phyloP scores from a whole-genome alignment of 2,329 filamentous ascomycete genomes.

The Calonectria honghensis region DNA sequence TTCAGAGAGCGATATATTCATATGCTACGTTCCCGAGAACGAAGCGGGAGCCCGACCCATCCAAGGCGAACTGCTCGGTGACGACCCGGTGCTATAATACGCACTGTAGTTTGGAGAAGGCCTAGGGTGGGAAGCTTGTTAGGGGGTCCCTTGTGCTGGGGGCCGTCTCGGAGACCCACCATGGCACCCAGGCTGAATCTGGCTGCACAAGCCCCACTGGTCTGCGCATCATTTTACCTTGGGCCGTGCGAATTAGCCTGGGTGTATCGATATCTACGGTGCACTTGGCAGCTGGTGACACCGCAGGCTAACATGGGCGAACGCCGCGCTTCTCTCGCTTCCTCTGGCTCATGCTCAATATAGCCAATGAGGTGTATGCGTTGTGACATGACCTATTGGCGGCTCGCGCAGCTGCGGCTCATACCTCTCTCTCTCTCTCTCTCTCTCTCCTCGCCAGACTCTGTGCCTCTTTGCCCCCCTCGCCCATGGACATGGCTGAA shows the following conservation, averaged over 20 bases:
- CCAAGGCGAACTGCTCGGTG: neutral
- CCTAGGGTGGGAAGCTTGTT: neutral
- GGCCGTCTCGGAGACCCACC: conserved; percentile 10
- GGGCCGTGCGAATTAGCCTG: conserved; percentile 28
- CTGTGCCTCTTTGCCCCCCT: neutral
- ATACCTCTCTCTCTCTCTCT: neutral
- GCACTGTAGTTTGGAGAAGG: conserved; percentile 17
- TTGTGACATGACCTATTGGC: neutral
- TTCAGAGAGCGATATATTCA: neutral
- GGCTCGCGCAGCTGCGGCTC: conserved; percentile 6
- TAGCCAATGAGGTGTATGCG: neutral
- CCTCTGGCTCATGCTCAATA: neutral
- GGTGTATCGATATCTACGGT: neutral
- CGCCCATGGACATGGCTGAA: neutral
- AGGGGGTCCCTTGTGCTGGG: conserved; percentile 11
- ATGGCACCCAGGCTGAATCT: conserved; percentile 25
- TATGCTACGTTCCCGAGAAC: neutral
- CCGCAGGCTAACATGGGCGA: neutral
- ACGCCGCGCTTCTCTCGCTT: conserved; percentile 27
- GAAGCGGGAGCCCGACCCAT: neutral
- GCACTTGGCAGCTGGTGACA: neutral
- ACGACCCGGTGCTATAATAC: neutral
- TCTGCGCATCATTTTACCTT: conserved; percentile 31
- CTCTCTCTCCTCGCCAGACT: neutral
- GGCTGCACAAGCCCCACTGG: conserved; percentile 11